Conservation (phyloP, 352 stramenopile species). For the Phytopythium kandeliae region DNA sequence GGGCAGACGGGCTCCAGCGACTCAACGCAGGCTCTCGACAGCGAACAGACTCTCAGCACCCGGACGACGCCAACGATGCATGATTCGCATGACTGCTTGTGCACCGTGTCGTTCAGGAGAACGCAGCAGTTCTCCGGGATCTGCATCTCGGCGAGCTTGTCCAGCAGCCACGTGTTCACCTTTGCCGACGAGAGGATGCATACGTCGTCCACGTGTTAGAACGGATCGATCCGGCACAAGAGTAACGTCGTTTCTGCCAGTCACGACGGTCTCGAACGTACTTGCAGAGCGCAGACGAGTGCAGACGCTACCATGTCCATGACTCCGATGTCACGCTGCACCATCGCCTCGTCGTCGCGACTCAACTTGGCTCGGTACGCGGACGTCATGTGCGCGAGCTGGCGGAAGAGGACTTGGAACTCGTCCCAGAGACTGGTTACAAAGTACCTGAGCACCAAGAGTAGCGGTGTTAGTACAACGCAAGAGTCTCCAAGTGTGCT, state of each 20-base stretch:
- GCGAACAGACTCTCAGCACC: conserved; percentile 59
- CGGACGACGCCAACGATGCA: conserved; percentile 60
- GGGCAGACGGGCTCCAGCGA: conserved; percentile 52
- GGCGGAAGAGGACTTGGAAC: conserved; percentile 65
- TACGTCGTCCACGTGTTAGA: background rate
- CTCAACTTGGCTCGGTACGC: conserved; percentile 54
- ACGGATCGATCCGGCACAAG: too few species aligned
- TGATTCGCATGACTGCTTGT: conserved; percentile 48
- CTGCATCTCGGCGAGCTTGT: conserved; percentile 44
- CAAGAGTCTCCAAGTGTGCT: background rate
- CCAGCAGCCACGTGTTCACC: conserved; percentile 63
- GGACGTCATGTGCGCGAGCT: conserved; percentile 63
- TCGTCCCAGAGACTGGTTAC: conserved; percentile 73
- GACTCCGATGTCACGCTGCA: conserved; percentile 59
- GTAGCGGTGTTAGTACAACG: background rate
- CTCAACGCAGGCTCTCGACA: conserved; percentile 45
- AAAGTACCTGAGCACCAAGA: conserved; percentile 45
- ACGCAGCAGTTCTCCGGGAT: conserved; percentile 58
- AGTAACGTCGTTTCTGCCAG: too few species aligned
- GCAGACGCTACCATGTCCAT: conserved; percentile 72
- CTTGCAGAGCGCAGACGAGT: conserved; percentile 69
- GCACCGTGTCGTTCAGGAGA: conserved; percentile 64
- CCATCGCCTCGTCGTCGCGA: conserved; percentile 55
- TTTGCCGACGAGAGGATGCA: conserved; percentile 2
- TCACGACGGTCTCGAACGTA: too few species aligned